Evolutionary conservation across 2,329 filamentous ascomycete genomes (phyloP), one percentile per base, ranked within the genome.

Genomic region (Ophiostoma ulmi): DNA sequence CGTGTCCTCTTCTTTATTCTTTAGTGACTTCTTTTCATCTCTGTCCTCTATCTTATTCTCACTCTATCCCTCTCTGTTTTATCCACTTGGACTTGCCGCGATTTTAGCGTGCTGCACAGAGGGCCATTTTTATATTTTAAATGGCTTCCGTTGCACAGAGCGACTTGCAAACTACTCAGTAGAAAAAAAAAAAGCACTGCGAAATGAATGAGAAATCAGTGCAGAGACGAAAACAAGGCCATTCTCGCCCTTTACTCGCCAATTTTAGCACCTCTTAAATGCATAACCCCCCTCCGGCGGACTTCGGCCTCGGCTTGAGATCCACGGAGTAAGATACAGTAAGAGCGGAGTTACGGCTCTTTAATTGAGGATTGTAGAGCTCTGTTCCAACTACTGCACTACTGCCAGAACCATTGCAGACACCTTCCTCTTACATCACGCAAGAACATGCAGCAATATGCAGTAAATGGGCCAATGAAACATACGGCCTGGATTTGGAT

Each of bases 111-210:
- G 8, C 10, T 58, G 52, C n/a, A 58, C 52, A 13, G 14, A n/a
- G 52, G 11, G 52, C 52, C 5, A 5, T 58, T 58, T 58, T 22
- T 58, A 26, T 48, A 48, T 48, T 48, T 48, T 5, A 26, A 5
- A 48, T 58, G n/a, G 48, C 48, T 58, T 58, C 52, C 52, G n/a
- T 58, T 58, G 52, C 52, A 58, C n/a, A 26, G n/a, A 48, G 41
- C 41, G 11, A 55, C 48, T 55, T 55, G 13, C 17, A 31, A 31
- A 31, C 31, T 44, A 44, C 39, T 44, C 39, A 44, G 39, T 44
- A 11, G 39, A 11, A 44, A 44, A 44, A 55, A 22, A 10, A 22
- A 55, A 55, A 8, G 20, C 8, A 55, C 20, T 55, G n/a, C 48
- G 31, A 26, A 26, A 26, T 48, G 31, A 58, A 58, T 22, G 22